Evolutionary conservation across 106 monocot species (phyloP), one percentile per base, ranked within the genome.

Genomic region (Allium sativum): DNA sequence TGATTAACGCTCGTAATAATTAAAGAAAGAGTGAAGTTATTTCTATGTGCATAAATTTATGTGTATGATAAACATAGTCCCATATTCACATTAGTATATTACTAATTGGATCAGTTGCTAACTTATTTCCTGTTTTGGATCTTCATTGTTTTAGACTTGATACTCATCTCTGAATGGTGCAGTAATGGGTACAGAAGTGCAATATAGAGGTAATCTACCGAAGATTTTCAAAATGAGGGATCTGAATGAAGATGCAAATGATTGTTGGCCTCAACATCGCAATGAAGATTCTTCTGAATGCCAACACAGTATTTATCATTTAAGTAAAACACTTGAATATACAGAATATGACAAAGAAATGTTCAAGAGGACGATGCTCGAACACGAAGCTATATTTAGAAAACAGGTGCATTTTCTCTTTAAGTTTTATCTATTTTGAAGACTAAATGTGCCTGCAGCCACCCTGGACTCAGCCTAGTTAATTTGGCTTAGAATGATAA

Each of bases 311-410:
- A 62, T 13, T 51, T 73, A 55, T 52, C 58, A 21, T 17, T 55
- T 21, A 50, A 72, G 44, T 51, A 50, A 18, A 42, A 10, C 52
- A 13, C 65, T 57, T 59, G 73, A 74, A 53, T 82, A 74, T 65
- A 64, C 66, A 18, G 80, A 81, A 31, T 71, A 57, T 73, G 90
- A 86, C 48, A 87, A 79, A 72, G 83, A 95, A 74, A 64, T 70
- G 64, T 57, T 95, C 12, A 90, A 75, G 74, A 71, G 73, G 50
- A 84, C 74, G 11, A 90, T 95, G 82, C 90, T 95, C 68, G 77
- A 77, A 67, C 94, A 95, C 79, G 90, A 95, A 70, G 76, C 83
- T 65, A 81, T 74, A 67, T 95, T 95, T 70, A 84, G 72, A 72
- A 79, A 81, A 48, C 94, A 95, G 86, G 94, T 95, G 59, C 9